These are phyloP conservation scores for Schwanniomyces occidentalis DNA, from an alignment of 805 yeast genomes.

Conservation along the genomic window DNA sequence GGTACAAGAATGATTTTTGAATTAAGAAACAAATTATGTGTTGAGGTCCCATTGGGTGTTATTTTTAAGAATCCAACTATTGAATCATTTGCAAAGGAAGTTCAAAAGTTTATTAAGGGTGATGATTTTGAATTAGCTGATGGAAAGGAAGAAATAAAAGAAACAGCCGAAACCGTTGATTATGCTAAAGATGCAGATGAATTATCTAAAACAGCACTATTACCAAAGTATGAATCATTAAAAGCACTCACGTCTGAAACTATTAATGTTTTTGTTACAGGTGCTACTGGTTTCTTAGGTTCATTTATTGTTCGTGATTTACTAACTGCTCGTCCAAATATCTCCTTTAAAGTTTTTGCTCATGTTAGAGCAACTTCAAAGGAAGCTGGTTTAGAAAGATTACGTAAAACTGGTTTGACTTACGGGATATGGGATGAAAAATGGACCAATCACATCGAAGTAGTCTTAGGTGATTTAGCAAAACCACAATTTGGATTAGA, in stretches of 20 bases:
- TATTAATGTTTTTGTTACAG: slow-evolving; percentile 80
- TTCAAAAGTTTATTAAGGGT: slow-evolving; percentile 56
- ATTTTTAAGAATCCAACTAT: slow-evolving; percentile 90
- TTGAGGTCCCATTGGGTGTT: slow-evolving; percentile 86
- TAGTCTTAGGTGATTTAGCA: slow-evolving; percentile 83
- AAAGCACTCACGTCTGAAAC: slow-evolving; percentile 30
- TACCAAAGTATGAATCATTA: slow-evolving; percentile 47
- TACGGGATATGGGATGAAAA: slow-evolving; percentile 78
- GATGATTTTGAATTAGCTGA: slow-evolving; percentile 46
- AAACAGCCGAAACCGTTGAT: slow-evolving; percentile 29
- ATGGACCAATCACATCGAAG: slow-evolving; percentile 58
- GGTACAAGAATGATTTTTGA: slow-evolving; percentile 97
- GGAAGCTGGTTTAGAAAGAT: slow-evolving; percentile 71
- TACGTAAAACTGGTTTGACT: slow-evolving; percentile 70
- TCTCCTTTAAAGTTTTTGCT: slow-evolving; percentile 65
- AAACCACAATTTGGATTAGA: slow-evolving; percentile 69
- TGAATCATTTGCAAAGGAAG: slow-evolving; percentile 70
- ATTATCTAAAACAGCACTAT: slow-evolving; percentile 42
- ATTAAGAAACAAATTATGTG: slow-evolving; percentile 70
- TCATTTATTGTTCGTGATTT: slow-evolving; percentile 82
- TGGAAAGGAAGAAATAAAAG: slow-evolving; percentile 26
- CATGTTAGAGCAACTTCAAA: slow-evolving; percentile 86
- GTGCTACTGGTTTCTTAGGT: slow-evolving; percentile 96
- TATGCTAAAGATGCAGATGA: slow-evolving; percentile 77
- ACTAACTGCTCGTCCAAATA: slow-evolving; percentile 50